phyloP scores from a whole-genome alignment of 805 yeast species.

The Isabelozyma pseudorhagii region DNA sequence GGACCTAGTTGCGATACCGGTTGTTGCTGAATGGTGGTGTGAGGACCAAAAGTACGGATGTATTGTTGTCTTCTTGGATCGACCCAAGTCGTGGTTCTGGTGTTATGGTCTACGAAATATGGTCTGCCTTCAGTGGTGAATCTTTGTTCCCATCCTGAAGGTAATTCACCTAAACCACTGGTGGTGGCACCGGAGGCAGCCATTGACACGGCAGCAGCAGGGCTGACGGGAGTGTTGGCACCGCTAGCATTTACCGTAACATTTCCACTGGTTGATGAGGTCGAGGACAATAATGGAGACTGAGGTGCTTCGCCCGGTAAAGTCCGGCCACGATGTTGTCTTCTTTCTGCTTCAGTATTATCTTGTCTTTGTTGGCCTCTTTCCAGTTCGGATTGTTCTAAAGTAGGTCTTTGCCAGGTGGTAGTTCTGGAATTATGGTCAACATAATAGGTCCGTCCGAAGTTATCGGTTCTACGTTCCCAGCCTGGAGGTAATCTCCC shows the following conservation, averaged over 20 bases:
- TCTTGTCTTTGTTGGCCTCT: conserved; percentile 59
- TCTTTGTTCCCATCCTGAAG: conserved; percentile 99
- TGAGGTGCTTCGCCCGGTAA: conserved; percentile 62
- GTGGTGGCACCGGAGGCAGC: conserved; percentile 86
- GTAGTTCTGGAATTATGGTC: conserved; percentile 98
- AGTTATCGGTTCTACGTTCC: conserved; percentile 97
- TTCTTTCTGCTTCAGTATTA: conserved; percentile 81
- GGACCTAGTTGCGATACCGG: conserved; percentile 98
- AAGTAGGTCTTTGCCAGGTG: conserved; percentile 97
- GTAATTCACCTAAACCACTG: conserved; percentile 93
- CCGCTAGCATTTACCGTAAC: conserved; percentile 46
- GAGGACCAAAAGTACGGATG: conserved; percentile 89
- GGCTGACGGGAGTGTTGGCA: conserved; percentile 52
- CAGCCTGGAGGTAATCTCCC: conserved; percentile 98
- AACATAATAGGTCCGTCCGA: conserved; percentile 96
- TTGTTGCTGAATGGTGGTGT: conserved; percentile 93
- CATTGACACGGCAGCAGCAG: conserved; percentile 65
- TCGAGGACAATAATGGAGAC: conserved; percentile 28
- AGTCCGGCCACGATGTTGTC: conserved; percentile 87
- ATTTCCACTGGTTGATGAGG: conserved; percentile 36
- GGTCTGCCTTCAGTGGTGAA: conserved; percentile 98
- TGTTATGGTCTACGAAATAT: conserved; percentile 96
- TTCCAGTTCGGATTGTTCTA: conserved; percentile 75
- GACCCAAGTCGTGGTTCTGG: conserved; percentile 99
- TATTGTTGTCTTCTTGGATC: conserved; percentile 99